Evolutionary conservation across 2,329 filamentous ascomycete species (phyloP), one percentile per base, ranked within the genome.

Genomic region (Xylaria digitata): DNA sequence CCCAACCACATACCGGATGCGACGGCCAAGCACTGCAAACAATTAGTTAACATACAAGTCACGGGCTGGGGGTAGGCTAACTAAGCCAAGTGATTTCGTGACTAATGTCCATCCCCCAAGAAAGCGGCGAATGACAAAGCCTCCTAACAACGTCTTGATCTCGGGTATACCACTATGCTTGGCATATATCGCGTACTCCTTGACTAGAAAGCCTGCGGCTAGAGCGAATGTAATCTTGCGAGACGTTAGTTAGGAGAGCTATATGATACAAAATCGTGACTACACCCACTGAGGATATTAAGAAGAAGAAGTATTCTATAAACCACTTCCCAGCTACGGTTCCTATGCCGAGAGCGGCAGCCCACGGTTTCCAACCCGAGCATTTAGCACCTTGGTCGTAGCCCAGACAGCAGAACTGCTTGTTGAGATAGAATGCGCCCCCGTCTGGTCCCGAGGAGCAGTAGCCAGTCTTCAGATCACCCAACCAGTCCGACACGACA

Each of bases 161-260:
- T 99, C 95, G 6, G 95, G 94, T 73, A 99, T 97, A 80, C 95
- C 95, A 77, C 93, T 97, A 76, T 98, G 95, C 77, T 92, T 95
- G 54, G 95, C 95, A 80, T 97, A 93, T 5, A 92, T 84, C 26
- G 93, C 93, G 79, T 94, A 98, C 73, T 91, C 88, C 73, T 91
- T 89, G 15, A 98, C 94, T 61, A 98, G 82, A 60, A 94, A 77
- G 60, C 91, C 92, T 9, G 96, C 93, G 65, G 86, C 88, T 43
- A 89, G 84, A 30, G 95, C 94, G 76, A 97, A 95, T 7, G 91
- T 74, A 9, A 95, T 84, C 91, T 94, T 55, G 4, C 8, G 3
- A 7, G 17, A 26, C 2, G 48, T 73, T 75, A 69, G 78, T 46
- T 11, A 26, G 34, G 17, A 30, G 52, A 23, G 3, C 6, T 6